Evolutionary conservation across 2,329 filamentous ascomycete genomes (phyloP).

Genomic region (Xylariaceae sp.): DNA sequence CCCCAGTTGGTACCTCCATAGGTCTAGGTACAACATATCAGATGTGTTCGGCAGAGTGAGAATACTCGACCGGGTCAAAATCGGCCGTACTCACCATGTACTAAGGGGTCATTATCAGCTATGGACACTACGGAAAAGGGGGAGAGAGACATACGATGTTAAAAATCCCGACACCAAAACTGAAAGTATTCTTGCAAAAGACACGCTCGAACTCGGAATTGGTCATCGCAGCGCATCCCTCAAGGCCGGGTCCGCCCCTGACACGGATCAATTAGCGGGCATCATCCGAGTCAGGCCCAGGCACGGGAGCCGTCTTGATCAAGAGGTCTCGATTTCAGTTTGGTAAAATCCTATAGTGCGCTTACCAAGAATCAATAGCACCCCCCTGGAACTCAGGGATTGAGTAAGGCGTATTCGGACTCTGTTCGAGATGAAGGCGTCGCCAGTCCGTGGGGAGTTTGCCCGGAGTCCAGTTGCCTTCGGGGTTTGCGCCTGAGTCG

Average conservation of each 20-base stretch:
- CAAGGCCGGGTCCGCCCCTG: slow-evolving; percentile 68
- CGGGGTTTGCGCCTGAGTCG: slow-evolving; percentile 41
- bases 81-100: slow-evolving; percentile 10
- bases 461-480: slow-evolving; percentile 22
- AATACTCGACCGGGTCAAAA: neutral
- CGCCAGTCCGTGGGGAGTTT: slow-evolving; percentile 11
- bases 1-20: slow-evolving; percentile 83
- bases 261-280: slow-evolving; percentile 56
- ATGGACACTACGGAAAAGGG: slow-evolving; percentile 38
- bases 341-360: no score
- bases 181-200: slow-evolving; percentile 66
- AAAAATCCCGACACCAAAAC: slow-evolving; percentile 53
- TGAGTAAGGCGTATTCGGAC: slow-evolving; percentile 23
- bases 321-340: no score
- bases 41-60: neutral
- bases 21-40: slow-evolving; percentile 39
- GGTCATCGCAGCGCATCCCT: slow-evolving; percentile 56
- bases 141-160: slow-evolving; percentile 42
- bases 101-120: no score
- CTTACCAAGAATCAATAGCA: slow-evolving; percentile 16
- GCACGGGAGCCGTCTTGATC: no score
- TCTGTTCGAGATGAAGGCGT: slow-evolving; percentile 19
- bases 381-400: slow-evolving; percentile 59
- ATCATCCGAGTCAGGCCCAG: slow-evolving; percentile 46
- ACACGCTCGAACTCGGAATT: slow-evolving; percentile 54